A percentile compares a stretch with the other conserved stretches of the same genome.
phyloP scores from a whole-genome alignment of 75 land plant species.

The Gnetum montanum region DNA sequence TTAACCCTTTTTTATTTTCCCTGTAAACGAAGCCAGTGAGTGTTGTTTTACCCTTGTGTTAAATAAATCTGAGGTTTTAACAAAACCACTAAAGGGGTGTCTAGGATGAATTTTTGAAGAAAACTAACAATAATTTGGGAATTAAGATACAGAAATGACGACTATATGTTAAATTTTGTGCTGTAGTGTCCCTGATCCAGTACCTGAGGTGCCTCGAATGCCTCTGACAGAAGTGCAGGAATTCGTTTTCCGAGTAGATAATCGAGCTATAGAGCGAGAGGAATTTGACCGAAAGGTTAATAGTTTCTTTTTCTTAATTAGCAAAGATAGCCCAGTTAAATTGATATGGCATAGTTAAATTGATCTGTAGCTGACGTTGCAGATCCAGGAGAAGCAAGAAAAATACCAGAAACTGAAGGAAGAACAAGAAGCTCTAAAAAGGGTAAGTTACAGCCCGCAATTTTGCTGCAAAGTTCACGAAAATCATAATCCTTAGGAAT shows the following conservation, averaged over 20 bases:
- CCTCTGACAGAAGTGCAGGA: conserved; percentile 83
- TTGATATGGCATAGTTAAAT: too few species aligned
- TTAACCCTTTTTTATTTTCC: too few species aligned
- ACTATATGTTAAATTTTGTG: background rate
- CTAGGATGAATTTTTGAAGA: too few species aligned
- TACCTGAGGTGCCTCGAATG: conserved; percentile 66
- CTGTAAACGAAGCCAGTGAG: too few species aligned
- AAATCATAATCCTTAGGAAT: background rate
- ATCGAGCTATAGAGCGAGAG: conserved; percentile 70
- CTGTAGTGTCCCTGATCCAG: conserved; percentile 79
- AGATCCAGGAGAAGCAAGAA: conserved; percentile 78
- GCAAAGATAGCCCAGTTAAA: too few species aligned
- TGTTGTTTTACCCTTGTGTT: too few species aligned
- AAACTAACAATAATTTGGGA: background rate
- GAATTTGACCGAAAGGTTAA: conserved; percentile 83
- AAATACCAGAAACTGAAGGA: conserved; percentile 74
- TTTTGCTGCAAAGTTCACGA: background rate
- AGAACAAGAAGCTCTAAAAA: conserved; percentile 62
- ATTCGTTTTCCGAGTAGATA: conserved; percentile 59
- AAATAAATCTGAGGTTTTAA: too few species aligned
- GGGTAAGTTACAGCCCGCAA: conserved; percentile 26
- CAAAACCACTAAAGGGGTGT: too few species aligned
- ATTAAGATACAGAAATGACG: background rate
- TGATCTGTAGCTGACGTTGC: too few species aligned
- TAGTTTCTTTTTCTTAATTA: too few species aligned